Percentiles rank a stretch among this genome's conserved stretches.
These are phyloP conservation scores for Wickerhamomyces kurtzmanii DNA, from an alignment of 805 yeast species.

Conservation along the genomic window DNA sequence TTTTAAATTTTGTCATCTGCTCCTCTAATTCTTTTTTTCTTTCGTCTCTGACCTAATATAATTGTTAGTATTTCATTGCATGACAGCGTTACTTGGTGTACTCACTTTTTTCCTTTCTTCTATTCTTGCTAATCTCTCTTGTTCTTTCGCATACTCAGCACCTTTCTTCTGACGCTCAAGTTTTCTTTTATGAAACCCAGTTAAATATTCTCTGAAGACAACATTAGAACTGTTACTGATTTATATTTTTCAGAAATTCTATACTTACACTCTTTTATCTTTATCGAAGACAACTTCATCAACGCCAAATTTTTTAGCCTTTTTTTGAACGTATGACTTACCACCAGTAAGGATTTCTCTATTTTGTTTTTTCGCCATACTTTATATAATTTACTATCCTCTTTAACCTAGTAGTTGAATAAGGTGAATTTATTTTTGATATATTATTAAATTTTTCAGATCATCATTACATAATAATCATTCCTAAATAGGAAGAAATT, in stretches of 20 bases:
- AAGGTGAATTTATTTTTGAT: no score
- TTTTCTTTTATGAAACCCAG: constrained; percentile 95
- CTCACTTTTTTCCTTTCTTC: constrained; percentile 59
- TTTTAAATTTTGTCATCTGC: constrained; percentile 50
- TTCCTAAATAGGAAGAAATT: no score
- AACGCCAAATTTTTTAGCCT: constrained; percentile 55
- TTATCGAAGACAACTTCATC: constrained; percentile 82
- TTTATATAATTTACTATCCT: not conserved
- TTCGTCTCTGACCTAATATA: constrained; percentile 45
- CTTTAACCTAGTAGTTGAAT: no score
- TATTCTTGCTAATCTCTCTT: constrained; percentile 58
- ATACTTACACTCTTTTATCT: constrained; percentile 45
- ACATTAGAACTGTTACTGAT: not conserved
- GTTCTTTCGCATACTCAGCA: constrained; percentile 63
- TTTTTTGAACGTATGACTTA: constrained; percentile 63
- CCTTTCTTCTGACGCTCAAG: constrained; percentile 84
- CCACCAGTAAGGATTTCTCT: constrained; percentile 88
- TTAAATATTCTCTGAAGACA: constrained; percentile 51
- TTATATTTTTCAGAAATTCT: not conserved
- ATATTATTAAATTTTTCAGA: no score
- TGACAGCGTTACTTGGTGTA: not conserved
- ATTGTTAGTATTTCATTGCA: not conserved
- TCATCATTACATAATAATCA: no score
- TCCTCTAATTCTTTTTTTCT: constrained; percentile 55
- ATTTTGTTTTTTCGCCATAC: constrained; percentile 31